A percentile compares a stretch with the other conserved stretches of the same genome.
phyloP scores from a whole-genome alignment of 441 rosid species.

The Populus hybrid region DNA sequence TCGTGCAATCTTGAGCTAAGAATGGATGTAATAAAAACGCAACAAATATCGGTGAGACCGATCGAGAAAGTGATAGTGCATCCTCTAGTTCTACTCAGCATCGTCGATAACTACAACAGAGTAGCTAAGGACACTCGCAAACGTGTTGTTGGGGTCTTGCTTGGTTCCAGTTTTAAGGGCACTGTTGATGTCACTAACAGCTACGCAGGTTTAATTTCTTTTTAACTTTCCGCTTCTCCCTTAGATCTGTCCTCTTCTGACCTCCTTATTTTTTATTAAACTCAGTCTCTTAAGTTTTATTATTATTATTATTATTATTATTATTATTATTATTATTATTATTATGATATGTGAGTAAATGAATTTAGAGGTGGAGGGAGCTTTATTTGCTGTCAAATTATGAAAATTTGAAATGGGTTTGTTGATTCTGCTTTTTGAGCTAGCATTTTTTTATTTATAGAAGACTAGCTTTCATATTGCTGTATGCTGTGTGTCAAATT shows the following conservation, averaged over 20 bases:
- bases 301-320: not conserved
- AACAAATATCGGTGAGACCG: slow-evolving; percentile 63
- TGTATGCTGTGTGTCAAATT: not conserved
- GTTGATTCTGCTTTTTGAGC: not conserved
- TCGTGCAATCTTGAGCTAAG: not conserved
- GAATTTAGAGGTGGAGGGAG: not conserved
- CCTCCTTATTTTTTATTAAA: not conserved
- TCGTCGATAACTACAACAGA: slow-evolving; percentile 86
- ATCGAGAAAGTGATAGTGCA: slow-evolving; percentile 87
- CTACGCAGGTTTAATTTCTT: slow-evolving; percentile 54
- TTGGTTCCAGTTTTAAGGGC: slow-evolving; percentile 65
- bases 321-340: too few species aligned
- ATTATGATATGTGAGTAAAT: not conserved
- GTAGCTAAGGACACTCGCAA: slow-evolving; percentile 84
- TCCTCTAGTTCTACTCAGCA: slow-evolving; percentile 82
- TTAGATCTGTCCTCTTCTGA: slow-evolving; percentile 6
- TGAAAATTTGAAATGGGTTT: not conserved
- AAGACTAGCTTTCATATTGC: not conserved
- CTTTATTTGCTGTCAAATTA: not conserved
- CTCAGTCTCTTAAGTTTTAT: not conserved
- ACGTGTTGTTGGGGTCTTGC: slow-evolving; percentile 81
- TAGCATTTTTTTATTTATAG: not conserved
- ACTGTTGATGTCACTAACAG: slow-evolving; percentile 81
- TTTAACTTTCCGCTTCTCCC: not conserved
- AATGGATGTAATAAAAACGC: slow-evolving; percentile 86